A percentile compares a stretch with the other conserved stretches of the same genome.
Evolutionary conservation across 2,329 filamentous ascomycete genomes (phyloP).

Genomic region (Aspergillus jensenii): DNA sequence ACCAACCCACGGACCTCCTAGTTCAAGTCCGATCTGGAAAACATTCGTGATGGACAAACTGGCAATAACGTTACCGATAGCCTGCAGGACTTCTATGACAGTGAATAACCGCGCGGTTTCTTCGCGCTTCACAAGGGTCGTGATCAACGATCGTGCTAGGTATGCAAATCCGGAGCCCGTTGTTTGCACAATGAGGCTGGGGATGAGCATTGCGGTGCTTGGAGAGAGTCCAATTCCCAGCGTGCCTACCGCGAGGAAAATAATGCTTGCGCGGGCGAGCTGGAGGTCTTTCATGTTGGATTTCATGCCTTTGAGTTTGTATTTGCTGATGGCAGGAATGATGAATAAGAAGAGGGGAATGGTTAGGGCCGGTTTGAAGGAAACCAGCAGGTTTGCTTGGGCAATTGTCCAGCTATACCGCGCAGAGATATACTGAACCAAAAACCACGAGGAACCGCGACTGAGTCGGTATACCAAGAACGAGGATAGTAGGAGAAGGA

Average conservation of each 20-base stretch:
- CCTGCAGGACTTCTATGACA: constrained; percentile 50
- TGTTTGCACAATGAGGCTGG: constrained; percentile 49
- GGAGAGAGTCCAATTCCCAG: constrained; percentile 49
- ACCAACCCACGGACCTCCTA: constrained; percentile 50
- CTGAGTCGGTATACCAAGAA: constrained; percentile 52
- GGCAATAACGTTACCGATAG: constrained; percentile 48
- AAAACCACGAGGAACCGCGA: constrained; percentile 47
- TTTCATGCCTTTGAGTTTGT: constrained; percentile 38
- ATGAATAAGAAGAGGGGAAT: constrained; percentile 49
- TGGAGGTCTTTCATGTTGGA: constrained; percentile 46
- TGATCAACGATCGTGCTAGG: constrained; percentile 48
- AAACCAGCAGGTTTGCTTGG: constrained; percentile 43
- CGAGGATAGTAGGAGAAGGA: constrained; percentile 45
- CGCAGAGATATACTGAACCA: constrained; percentile 55
- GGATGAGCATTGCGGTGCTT: constrained; percentile 42
- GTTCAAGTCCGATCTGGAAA: constrained; percentile 48
- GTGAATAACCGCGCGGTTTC: constrained; percentile 52
- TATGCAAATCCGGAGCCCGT: constrained; percentile 50
- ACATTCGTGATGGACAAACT: constrained; percentile 47
- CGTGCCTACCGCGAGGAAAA: constrained; percentile 46
- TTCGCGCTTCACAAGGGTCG: constrained; percentile 49
- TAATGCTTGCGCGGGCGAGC: constrained; percentile 47
- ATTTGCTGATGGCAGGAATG: constrained; percentile 43
- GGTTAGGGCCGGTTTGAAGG: constrained; percentile 49
- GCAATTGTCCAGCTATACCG: constrained; percentile 51